phyloP scores from a whole-genome alignment of 371 early-diverging fungal genomes.

The Nosema bombycis region DNA sequence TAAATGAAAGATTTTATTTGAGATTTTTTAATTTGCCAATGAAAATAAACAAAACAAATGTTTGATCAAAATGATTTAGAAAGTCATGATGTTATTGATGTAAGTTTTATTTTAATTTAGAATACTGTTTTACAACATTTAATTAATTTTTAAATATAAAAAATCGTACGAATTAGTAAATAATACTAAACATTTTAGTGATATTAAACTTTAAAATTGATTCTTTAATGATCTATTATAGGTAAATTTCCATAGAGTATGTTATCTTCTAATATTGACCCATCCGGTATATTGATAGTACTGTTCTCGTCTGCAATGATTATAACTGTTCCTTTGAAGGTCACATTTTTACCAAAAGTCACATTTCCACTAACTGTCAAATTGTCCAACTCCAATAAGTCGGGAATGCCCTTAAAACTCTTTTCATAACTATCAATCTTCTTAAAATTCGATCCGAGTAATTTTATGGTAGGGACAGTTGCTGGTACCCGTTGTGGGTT shows the following conservation, averaged over 20 bases:
- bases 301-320: constrained; percentile 90
- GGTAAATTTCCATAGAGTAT: constrained; percentile 90
- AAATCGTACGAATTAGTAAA: too few species aligned
- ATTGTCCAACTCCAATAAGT: constrained; percentile 91
- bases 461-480: constrained; percentile 83
- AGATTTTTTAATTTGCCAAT: too few species aligned
- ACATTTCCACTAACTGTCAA: constrained; percentile 95
- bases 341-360: constrained; percentile 83
- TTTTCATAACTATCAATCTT: constrained; percentile 71
- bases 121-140: too few species aligned
- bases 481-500: constrained; percentile 77
- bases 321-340: constrained; percentile 88
- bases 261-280: constrained; percentile 89
- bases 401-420: constrained; percentile 83
- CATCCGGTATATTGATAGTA: constrained; percentile 91
- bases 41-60: too few species aligned
- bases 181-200: too few species aligned
- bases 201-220: constrained; percentile 59
- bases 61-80: too few species aligned
- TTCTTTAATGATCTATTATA: constrained; percentile 66
- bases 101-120: too few species aligned
- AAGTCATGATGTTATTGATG: too few species aligned
- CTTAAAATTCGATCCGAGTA: constrained; percentile 88
- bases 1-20: too few species aligned
- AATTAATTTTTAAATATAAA: too few species aligned